Evolutionary conservation across 1,139 yeast genomes (phyloP), one percentile per base, ranked within the genome.

Genomic region (Lodderomyces pseudojiufengensis): DNA sequence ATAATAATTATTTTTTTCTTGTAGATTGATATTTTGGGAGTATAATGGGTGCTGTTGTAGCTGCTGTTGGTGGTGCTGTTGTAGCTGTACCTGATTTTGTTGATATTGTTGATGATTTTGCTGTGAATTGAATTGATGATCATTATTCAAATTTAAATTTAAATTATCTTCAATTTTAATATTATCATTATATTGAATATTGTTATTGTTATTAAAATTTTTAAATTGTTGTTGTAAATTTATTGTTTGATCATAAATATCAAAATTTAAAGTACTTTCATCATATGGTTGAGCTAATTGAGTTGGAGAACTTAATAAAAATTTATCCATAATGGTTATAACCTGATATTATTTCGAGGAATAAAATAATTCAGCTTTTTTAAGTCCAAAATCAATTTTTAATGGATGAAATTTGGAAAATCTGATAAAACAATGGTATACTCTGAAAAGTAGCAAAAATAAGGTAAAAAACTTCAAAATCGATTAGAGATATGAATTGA

Each of bases 241-340:
- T 14, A 37, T 12, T n/a, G 33, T 29, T 15, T 35, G 33, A 12
- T 38, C 41, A 30, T 34, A 38, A 3, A 34, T 36, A 24, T 37
- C 40, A 21, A 38, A 38, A 22, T 33, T 11, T 13, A 36, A 28
- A 5, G 34, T 32, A n/a, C 32, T 12, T 12, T 42, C 45, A 28
- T 65, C 65, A 39, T 61, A 57, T 27, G 61, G 65, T 45, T 65
- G 70, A 8, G 63, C 51, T 46, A 59, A 54, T 52, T 56, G 69
- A 25, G 65, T 54, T 14, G 74, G 75, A 27, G 72, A 65, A 52
- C 73, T 66, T 65, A 69, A 59, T 36, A 68, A 59, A 47, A 57
- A 67, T 45, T 67, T 65, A 40, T 69, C 74, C 74, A 69, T 68
- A 13, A 25, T 41, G 20, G 7, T 5, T 18, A n/a, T 11, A 4